Conservation (phyloP, 1,284 basidiomycete species). For the Flammula alnicola region DNA sequence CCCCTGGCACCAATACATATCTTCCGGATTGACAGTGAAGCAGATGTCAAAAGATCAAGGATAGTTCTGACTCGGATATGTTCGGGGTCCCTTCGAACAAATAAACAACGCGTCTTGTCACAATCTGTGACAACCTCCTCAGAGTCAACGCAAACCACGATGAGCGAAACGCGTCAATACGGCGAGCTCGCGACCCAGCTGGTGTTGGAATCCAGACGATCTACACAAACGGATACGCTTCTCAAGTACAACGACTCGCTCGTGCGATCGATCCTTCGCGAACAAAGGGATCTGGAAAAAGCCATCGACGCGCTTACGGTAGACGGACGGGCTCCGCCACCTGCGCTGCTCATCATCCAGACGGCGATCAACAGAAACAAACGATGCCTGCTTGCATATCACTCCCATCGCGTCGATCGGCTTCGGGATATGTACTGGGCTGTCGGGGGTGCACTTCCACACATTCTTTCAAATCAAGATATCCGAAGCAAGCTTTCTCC, state of each 20-base stretch:
- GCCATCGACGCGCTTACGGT: conserved; percentile 51
- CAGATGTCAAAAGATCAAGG: background rate
- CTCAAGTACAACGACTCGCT: conserved; percentile 92
- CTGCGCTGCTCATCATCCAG: conserved; percentile 85
- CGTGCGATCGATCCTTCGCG: conserved; percentile 86
- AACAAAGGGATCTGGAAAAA: conserved; percentile 87
- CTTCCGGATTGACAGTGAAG: background rate
- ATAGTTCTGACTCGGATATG: too few species aligned
- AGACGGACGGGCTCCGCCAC: conserved; percentile 51
- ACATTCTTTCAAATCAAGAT: conserved; percentile 79
- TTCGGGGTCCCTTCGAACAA: too few species aligned
- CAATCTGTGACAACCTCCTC: conserved; percentile 16
- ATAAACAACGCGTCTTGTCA: conserved; percentile 24
- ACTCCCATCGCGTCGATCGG: conserved; percentile 81
- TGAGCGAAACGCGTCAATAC: conserved; percentile 59
- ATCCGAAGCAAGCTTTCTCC: conserved; percentile 82
- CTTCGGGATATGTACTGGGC: conserved; percentile 90
- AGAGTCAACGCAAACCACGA: conserved; percentile 30
- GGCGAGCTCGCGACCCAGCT: conserved; percentile 90
- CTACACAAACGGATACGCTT: conserved; percentile 81
- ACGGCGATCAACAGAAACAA: conserved; percentile 91
- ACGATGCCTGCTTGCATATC: conserved; percentile 92
- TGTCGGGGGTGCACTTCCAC: conserved; percentile 89
- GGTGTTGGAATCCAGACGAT: conserved; percentile 83
- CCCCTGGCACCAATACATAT: too few species aligned